Percentiles rank a stretch among this genome's conserved stretches.
phyloP scores from a whole-genome alignment of 148 eudicot genomes.

The Rhododendron ovatum region DNA sequence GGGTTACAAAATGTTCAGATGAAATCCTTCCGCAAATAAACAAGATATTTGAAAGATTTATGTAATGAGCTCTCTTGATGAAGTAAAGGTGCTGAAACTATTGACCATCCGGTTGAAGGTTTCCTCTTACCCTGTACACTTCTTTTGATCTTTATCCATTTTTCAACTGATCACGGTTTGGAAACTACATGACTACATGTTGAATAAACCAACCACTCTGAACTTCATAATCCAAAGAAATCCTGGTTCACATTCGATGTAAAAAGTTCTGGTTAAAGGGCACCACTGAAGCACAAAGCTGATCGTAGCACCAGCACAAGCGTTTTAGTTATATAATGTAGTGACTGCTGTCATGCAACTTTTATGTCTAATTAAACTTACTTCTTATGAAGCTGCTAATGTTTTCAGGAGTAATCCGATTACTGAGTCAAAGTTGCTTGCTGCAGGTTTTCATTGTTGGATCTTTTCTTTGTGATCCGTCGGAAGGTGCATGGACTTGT shows the following conservation, averaged over 20 bases:
- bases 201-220: neutral
- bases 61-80: neutral
- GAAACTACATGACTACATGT: neutral
- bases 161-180: neutral
- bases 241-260: neutral
- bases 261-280: neutral
- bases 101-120: neutral
- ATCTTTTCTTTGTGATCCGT: conserved; percentile 68
- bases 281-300: neutral
- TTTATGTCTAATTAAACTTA: neutral
- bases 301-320: neutral
- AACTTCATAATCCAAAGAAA: neutral
- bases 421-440: neutral
- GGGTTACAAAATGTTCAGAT: neutral
- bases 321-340: too few species aligned
- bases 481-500: conserved; percentile 61
- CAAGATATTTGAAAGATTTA: neutral
- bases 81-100: neutral
- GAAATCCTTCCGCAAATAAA: neutral
- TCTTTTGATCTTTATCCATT: neutral
- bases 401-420: neutral
- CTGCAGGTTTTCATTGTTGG: conserved; percentile 88
- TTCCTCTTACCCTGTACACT: neutral
- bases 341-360: neutral
- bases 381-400: neutral